Evolutionary conservation across 73 alveolate species (phyloP).

Genomic region (Symbiodinium natans): DNA sequence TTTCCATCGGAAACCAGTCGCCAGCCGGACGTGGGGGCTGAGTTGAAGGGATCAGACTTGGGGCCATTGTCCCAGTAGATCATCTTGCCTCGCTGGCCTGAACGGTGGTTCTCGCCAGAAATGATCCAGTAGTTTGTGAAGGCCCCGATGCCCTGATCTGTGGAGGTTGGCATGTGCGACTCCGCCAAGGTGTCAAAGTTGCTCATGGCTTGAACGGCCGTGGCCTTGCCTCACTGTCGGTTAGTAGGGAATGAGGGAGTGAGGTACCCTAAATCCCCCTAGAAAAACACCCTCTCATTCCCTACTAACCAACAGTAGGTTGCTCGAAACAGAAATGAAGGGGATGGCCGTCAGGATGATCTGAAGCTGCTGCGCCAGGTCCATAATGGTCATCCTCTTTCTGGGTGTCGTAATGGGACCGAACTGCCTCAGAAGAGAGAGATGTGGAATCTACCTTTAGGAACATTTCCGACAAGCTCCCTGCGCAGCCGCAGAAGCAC

Average conservation of each 20-base stretch:
- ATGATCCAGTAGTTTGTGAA: background rate
- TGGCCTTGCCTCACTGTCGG: background rate
- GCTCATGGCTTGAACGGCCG: background rate
- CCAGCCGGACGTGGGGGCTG: background rate
- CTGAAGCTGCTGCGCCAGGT: background rate
- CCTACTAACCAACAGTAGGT: background rate
- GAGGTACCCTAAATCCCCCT: background rate
- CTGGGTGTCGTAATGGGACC: background rate
- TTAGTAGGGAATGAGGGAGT: no score
- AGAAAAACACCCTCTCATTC: background rate
- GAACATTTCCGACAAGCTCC: no score
- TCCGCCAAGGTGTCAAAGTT: background rate
- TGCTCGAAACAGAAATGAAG: background rate
- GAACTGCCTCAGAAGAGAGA: background rate
- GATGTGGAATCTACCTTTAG: no score
- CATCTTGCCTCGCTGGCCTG: background rate
- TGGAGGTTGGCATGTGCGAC: background rate
- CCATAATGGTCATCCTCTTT: background rate
- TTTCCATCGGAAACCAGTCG: background rate
- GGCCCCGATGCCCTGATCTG: background rate
- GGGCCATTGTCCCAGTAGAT: background rate
- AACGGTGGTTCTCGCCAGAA: background rate
- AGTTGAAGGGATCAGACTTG: background rate
- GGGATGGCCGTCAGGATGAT: background rate
- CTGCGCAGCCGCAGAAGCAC: no score